Evolutionary conservation across 495 filamentous ascomycete species (phyloP), one percentile per base, ranked within the genome.

Genomic region (Penicillium ucsense): DNA sequence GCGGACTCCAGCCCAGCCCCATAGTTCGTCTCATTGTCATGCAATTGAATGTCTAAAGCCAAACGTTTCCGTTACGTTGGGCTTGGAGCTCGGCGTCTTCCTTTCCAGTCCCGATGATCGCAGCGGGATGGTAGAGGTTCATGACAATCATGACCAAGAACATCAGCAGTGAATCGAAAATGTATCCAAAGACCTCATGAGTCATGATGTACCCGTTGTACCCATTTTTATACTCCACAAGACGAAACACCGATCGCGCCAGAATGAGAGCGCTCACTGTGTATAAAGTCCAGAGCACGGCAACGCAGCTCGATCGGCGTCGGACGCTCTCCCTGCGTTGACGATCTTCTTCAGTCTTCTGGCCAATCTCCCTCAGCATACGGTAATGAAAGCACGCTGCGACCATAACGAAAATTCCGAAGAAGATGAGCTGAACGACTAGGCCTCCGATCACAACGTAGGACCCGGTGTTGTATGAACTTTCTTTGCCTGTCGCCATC

Each of bases 151-250:
- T 75, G 12, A 75, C 76, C 2, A 57, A 6, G 30, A 78, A 51
- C 82, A 87, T 86, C 40, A 79, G 57, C 34, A 69, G 28, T 27
- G 70, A 61, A 59, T 88, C 84, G 52, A 85, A 85, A 8, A 81
- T 51, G 57, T 84, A 86, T 47, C 84, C 49, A 51, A 74, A 76
- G 45, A 66, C 71, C 65, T 86, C 83, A 46, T 79, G 71, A 1
- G 49, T 58, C 48, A 82, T 54, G 28, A 77, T 41, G 51, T 62
- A 71, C 7, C 81, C 81, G 12, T 64, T 53, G 32, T 70, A 57
- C 0, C 83, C 82, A 61, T 77, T 64, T 2, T 70, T 43, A 51
- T 80, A 86, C 63, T 88, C 84, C 7, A 82, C 53, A 31, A 82
- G 61, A 6, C 84, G 71, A 59, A 82, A 84, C 4, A 85, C 47